These are phyloP conservation scores for Coemansia sp. DNA, from an alignment of 192 early-diverging fungal species.

Conservation along the genomic window DNA sequence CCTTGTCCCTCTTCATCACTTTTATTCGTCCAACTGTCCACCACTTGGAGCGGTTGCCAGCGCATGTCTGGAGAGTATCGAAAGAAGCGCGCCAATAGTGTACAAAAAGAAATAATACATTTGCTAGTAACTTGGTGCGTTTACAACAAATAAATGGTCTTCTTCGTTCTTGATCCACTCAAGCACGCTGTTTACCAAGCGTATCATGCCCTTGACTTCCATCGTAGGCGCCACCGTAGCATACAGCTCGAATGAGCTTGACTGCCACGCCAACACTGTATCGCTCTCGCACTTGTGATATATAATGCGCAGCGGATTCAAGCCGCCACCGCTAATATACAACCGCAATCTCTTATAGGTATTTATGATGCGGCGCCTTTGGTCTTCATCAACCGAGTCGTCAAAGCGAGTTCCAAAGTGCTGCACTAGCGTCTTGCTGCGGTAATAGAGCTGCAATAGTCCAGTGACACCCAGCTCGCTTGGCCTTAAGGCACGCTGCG, in stretches of 20 bases:
- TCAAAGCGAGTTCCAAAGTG: constrained; percentile 46
- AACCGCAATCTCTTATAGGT: constrained; percentile 59
- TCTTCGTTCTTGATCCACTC: constrained; percentile 78
- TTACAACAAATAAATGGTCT: constrained; percentile 71
- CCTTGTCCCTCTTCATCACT: constrained; percentile 56
- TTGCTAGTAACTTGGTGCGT: constrained; percentile 68
- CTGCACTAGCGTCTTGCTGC: constrained; percentile 43
- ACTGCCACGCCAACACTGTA: constrained; percentile 44
- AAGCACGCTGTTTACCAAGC: constrained; percentile 65
- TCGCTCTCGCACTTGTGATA: constrained; percentile 21
- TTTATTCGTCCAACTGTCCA: constrained; percentile 65
- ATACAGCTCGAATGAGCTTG: constrained; percentile 76
- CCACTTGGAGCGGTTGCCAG: constrained; percentile 56
- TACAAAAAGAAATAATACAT: not conserved
- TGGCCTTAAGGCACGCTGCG: constrained; percentile 48
- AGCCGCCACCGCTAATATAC: constrained; percentile 31
- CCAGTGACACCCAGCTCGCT: constrained; percentile 33
- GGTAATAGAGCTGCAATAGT: constrained; percentile 45
- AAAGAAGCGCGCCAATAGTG: constrained; percentile 22
- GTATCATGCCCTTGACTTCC: constrained; percentile 63
- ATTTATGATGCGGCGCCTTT: constrained; percentile 53
- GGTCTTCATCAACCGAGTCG: constrained; percentile 18
- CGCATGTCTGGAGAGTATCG: constrained; percentile 50
- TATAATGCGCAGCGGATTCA: constrained; percentile 38
- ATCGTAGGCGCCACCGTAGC: constrained; percentile 62